Conservation (phyloP, 164 flowering plant genomes). For the Dillenia suffruticosa region DNA sequence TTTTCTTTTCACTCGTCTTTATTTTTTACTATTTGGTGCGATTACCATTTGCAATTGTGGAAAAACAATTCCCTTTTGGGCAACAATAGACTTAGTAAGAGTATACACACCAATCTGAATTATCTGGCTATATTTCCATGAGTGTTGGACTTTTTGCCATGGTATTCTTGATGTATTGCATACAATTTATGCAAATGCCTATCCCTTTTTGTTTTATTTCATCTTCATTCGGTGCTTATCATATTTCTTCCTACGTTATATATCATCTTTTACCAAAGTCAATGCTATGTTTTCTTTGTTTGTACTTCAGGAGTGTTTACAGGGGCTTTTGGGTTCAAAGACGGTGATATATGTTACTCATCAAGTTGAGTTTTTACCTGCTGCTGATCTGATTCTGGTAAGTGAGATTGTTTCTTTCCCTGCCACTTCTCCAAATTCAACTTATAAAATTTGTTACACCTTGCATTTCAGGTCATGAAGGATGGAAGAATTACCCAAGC, state of each 20-base stretch:
- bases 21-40: background rate
- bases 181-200: no score
- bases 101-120: no score
- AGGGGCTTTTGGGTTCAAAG: constrained; percentile 49
- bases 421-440: background rate
- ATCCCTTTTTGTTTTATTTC: no score
- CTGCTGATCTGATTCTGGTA: constrained; percentile 68
- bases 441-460: background rate
- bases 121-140: no score
- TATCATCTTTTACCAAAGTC: background rate
- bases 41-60: no score
- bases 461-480: constrained; percentile 55
- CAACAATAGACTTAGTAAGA: no score
- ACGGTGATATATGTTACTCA: constrained; percentile 73
- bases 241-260: no score
- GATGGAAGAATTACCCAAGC: constrained; percentile 81
- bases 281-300: background rate
- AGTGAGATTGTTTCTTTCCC: constrained; percentile 3
- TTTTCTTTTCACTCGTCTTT: background rate
- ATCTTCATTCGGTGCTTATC: no score
- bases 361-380: constrained; percentile 72
- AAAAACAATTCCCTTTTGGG: no score
- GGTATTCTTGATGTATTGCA: no score
- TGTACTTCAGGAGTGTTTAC: constrained; percentile 52
- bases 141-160: no score